Percentiles rank a stretch among this genome's conserved stretches.
Conservation (phyloP, 768 basidiomycete genomes). For the Rhizopogon salebrosus region DNA sequence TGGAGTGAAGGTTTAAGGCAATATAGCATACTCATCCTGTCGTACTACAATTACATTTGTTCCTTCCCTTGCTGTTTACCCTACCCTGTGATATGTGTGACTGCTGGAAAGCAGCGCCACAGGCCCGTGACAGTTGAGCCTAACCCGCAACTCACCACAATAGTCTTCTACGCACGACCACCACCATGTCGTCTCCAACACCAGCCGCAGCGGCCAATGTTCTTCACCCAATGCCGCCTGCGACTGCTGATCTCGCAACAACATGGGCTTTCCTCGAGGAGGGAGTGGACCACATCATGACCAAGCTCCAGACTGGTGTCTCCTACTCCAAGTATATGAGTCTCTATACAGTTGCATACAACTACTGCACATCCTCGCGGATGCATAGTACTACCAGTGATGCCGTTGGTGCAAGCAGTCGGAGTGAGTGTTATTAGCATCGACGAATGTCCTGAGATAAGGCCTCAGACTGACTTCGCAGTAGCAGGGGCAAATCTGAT, state of each 20-base stretch:
- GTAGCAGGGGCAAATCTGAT: slow-evolving; percentile 89
- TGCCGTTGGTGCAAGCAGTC: slow-evolving; percentile 31
- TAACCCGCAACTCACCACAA: slow-evolving; percentile 7
- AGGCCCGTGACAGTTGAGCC: slow-evolving; percentile 20
- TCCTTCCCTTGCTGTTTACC: not conserved
- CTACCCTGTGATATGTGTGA: not conserved
- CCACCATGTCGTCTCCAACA: slow-evolving; percentile 28
- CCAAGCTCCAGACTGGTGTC: slow-evolving; percentile 81
- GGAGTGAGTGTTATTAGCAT: slow-evolving; percentile 46
- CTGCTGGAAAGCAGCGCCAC: slow-evolving; percentile 18
- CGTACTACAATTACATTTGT: not conserved
- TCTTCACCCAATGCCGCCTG: slow-evolving; percentile 54
- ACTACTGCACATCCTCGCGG: slow-evolving; percentile 91
- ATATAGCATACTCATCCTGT: not conserved
- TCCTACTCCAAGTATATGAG: slow-evolving; percentile 88
- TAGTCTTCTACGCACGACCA: slow-evolving; percentile 20
- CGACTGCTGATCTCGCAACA: slow-evolving; percentile 68
- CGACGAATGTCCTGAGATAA: slow-evolving; percentile 8
- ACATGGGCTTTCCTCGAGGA: slow-evolving; percentile 89
- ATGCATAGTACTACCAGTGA: slow-evolving; percentile 50
- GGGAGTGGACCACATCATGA: slow-evolving; percentile 88
- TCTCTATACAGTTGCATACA: slow-evolving; percentile 91
- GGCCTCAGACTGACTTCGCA: slow-evolving; percentile 7
- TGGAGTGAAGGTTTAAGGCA: slow-evolving; percentile 68
- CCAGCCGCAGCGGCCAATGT: slow-evolving; percentile 29